Conservation (phyloP, 805 yeast species). For the Kluyveromyces starmeri region DNA sequence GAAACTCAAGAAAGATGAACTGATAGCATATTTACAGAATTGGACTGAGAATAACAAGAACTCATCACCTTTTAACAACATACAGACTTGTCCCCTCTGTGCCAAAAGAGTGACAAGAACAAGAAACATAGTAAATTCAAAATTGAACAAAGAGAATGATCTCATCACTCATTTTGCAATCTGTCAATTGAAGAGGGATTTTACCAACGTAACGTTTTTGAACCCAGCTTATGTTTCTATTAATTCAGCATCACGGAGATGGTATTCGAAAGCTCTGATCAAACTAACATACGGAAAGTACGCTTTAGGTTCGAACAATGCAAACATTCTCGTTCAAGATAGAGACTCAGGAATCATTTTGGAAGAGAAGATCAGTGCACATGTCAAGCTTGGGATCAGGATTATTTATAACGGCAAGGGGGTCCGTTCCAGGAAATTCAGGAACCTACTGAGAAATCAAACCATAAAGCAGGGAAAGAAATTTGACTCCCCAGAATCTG, state of each 20-base stretch:
- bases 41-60: slow-evolving; percentile 19
- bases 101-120: slow-evolving; percentile 46
- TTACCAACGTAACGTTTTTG: slow-evolving; percentile 45
- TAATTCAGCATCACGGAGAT: slow-evolving; percentile 72
- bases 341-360: slow-evolving; percentile 78
- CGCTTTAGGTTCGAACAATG: slow-evolving; percentile 80
- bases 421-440: slow-evolving; percentile 46
- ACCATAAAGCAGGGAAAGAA: slow-evolving; percentile 77
- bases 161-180: slow-evolving; percentile 81
- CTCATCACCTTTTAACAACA: slow-evolving; percentile 32
- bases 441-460: slow-evolving; percentile 51
- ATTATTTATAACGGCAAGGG: slow-evolving; percentile 70
- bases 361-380: slow-evolving; percentile 88
- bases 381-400: slow-evolving; percentile 81
- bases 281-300: slow-evolving; percentile 85
- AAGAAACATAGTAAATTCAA: slow-evolving; percentile 33
- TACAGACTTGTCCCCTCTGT: slow-evolving; percentile 78
- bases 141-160: slow-evolving; percentile 38
- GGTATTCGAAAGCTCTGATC: slow-evolving; percentile 79
- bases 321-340: slow-evolving; percentile 91
- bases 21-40: slow-evolving; percentile 39
- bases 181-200: slow-evolving; percentile 72
- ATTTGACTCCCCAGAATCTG: slow-evolving; percentile 66
- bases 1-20: slow-evolving; percentile 35
- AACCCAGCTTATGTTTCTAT: slow-evolving; percentile 69